phyloP scores from a whole-genome alignment of 768 basidiomycete genomes.

The Kwoniella pini region DNA sequence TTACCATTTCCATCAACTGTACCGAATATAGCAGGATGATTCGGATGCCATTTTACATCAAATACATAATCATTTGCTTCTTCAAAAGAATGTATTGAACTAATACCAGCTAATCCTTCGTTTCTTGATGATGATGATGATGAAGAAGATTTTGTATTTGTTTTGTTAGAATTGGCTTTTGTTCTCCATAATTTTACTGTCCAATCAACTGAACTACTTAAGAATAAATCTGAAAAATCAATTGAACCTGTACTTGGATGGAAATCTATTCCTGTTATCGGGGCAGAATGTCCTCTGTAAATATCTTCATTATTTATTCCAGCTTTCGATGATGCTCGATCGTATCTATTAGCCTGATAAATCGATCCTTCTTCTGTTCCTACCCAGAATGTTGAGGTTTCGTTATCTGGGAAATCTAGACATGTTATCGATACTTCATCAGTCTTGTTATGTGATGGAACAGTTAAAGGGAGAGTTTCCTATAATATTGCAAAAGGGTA shows the following conservation, averaged over 20 bases:
- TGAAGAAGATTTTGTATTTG: constrained; percentile 4
- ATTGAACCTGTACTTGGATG: constrained; percentile 88
- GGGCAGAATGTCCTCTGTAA: constrained; percentile 89
- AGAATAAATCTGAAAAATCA: constrained; percentile 92
- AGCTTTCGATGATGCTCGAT: constrained; percentile 94
- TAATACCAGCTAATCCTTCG: constrained; percentile 54
- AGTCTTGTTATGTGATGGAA: constrained; percentile 91
- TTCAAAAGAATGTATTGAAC: constrained; percentile 87
- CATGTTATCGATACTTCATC: constrained; percentile 93
- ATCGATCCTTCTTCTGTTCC: constrained; percentile 98
- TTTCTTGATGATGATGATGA: background rate
- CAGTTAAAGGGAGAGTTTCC: constrained; percentile 90
- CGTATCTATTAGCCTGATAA: constrained; percentile 94
- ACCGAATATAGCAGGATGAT: constrained; percentile 90
- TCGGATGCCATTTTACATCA: constrained; percentile 97
- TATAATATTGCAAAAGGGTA: constrained; percentile 49
- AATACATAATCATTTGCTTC: constrained; percentile 99
- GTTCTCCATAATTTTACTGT: constrained; percentile 96
- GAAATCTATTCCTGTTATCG: constrained; percentile 91
- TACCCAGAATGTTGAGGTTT: constrained; percentile 95
- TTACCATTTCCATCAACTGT: constrained; percentile 91
- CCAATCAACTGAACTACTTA: constrained; percentile 94
- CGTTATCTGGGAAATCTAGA: constrained; percentile 91
- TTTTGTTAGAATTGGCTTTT: constrained; percentile 53
- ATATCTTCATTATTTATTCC: constrained; percentile 90